A percentile compares a stretch with the other conserved stretches of the same genome.
Conservation (phyloP, 2,329 filamentous ascomycete genomes). For the Lecanosticta acicola region DNA sequence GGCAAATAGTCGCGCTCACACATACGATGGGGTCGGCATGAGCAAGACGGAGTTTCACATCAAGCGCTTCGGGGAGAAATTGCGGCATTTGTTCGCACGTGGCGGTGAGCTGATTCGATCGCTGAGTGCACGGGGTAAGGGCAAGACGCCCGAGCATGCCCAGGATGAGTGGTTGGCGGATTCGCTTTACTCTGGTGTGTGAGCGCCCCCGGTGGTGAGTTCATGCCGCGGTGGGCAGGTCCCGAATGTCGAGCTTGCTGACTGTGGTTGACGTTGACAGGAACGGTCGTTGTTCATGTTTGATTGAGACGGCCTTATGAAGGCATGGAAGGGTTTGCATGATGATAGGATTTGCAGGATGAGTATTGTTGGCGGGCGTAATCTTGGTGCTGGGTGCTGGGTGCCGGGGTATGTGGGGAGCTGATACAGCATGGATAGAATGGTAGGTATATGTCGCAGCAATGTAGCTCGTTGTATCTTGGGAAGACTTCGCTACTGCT, state of each 20-base stretch:
- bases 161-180: conserved; percentile 25
- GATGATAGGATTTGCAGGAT: neutral
- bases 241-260: neutral
- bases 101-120: conserved; percentile 32
- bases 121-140: conserved; percentile 22
- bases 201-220: conserved; percentile 8
- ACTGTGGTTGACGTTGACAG: neutral
- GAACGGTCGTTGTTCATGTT: conserved; percentile 8
- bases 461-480: neutral
- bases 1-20: conserved; percentile 20
- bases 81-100: conserved; percentile 33
- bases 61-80: conserved; percentile 36
- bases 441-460: too few relatives aligned
- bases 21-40: conserved; percentile 34
- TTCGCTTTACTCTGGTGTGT: conserved; percentile 29
- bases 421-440: too few relatives aligned
- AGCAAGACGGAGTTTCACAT: conserved; percentile 37
- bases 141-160: conserved; percentile 6
- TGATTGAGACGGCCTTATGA: neutral
- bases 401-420: too few relatives aligned
- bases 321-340: too few relatives aligned
- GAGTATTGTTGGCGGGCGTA: neutral
- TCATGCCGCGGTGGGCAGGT: neutral
- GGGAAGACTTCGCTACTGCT: too few relatives aligned
- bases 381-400: neutral